phyloP scores from a whole-genome alignment of 2,329 filamentous ascomycete species.

The Ophiosphaerella narmari region DNA sequence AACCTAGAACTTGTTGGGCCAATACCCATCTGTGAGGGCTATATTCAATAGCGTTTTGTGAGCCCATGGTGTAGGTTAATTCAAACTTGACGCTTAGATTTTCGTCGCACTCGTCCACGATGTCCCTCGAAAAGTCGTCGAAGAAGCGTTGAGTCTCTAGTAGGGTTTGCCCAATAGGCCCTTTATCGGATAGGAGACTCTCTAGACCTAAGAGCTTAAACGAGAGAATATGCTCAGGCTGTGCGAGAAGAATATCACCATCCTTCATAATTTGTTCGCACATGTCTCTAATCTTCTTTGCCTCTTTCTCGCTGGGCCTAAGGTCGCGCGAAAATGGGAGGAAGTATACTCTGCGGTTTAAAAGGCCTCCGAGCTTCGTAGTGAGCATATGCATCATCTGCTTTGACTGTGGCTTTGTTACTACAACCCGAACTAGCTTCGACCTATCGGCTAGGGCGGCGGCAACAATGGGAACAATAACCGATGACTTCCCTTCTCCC shows the following conservation, averaged over 20 bases:
- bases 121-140: constrained; percentile 54
- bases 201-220: constrained; percentile 67
- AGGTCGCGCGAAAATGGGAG: constrained; percentile 64
- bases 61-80: constrained; percentile 65
- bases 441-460: constrained; percentile 55
- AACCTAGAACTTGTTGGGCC: constrained; percentile 57
- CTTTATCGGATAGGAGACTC: constrained; percentile 41
- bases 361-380: constrained; percentile 59
- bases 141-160: constrained; percentile 52
- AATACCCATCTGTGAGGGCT: constrained; percentile 61
- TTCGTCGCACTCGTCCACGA: constrained; percentile 69
- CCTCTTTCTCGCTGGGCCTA: constrained; percentile 35
- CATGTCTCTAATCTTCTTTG: constrained; percentile 44
- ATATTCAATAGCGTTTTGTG: constrained; percentile 56
- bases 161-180: constrained; percentile 39
- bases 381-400: constrained; percentile 65
- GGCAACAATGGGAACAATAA: constrained; percentile 38
- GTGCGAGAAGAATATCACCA: constrained; percentile 62
- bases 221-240: constrained; percentile 68
- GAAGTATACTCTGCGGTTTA: constrained; percentile 59
- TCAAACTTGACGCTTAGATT: constrained; percentile 65
- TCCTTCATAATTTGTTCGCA: constrained; percentile 53
- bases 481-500: constrained; percentile 38
- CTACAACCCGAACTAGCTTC: constrained; percentile 55
- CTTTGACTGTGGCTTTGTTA: constrained; percentile 63